Percentiles rank a stretch among this genome's conserved stretches.
phyloP scores from a whole-genome alignment of 257 asterid species.

The Solanum etuberosum region DNA sequence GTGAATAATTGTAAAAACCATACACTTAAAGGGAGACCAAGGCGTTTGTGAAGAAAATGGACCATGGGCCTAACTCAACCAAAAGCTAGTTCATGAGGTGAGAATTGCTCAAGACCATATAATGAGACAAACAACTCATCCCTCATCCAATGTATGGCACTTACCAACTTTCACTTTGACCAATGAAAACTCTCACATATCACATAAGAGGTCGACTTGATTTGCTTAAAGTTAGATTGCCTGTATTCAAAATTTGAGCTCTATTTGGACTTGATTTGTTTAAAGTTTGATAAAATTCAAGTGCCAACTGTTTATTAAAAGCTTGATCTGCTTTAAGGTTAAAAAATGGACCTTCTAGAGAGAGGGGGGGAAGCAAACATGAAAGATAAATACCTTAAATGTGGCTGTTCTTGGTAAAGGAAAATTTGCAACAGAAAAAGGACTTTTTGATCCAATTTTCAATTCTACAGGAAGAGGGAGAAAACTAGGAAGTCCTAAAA shows the following conservation, averaged over 20 bases:
- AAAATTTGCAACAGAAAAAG: background rate
- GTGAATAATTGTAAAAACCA: background rate
- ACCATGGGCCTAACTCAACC: background rate
- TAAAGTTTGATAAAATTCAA: no score
- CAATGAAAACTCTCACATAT: background rate
- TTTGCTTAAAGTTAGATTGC: background rate
- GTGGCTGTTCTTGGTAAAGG: background rate
- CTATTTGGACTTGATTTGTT: no score
- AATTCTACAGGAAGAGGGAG: background rate
- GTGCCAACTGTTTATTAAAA: no score
- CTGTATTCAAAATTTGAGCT: background rate
- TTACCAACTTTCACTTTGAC: background rate
- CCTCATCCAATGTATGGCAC: background rate
- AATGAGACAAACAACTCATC: background rate
- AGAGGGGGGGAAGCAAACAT: background rate
- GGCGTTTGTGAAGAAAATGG: background rate
- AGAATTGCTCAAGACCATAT: background rate
- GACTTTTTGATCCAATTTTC: background rate
- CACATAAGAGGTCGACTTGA: background rate
- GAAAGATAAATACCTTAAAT: background rate
- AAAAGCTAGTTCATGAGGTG: background rate
- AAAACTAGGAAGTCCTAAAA: background rate
- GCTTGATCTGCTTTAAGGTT: background rate
- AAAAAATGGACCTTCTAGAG: background rate
- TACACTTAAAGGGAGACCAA: background rate